Percentiles rank a stretch among this genome's conserved stretches.
Conservation (phyloP, 2,329 filamentous ascomycete genomes). For the Ophiocordyceps sinensis region DNA sequence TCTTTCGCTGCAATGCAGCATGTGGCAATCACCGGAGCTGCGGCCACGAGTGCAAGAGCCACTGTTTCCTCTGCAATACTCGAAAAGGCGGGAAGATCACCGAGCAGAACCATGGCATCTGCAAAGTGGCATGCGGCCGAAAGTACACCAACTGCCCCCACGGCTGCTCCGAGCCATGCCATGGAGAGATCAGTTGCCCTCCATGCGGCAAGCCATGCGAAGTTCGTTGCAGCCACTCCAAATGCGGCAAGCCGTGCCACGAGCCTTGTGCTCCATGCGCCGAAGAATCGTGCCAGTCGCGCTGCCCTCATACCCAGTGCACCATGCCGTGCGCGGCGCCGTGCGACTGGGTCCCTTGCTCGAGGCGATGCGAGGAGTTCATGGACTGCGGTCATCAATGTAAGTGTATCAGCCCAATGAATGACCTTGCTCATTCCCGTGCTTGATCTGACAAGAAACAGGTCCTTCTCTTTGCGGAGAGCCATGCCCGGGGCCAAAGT, state of each 20-base stretch:
- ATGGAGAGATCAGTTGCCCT: conserved; percentile 29
- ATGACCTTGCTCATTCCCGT: too few species aligned
- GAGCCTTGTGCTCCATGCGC: conserved; percentile 50
- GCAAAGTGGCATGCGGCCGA: conserved; percentile 33
- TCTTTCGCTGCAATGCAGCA: conserved; percentile 29
- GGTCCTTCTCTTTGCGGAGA: conserved; percentile 51
- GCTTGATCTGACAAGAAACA: neutral
- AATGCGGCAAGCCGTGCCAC: conserved; percentile 38
- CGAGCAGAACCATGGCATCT: conserved; percentile 28
- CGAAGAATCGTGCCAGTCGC: conserved; percentile 35
- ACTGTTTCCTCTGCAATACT: conserved; percentile 33
- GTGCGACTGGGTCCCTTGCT: conserved; percentile 53
- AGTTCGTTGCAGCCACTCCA: conserved; percentile 39
- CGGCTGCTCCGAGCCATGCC: conserved; percentile 34
- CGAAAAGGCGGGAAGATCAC: conserved; percentile 15
- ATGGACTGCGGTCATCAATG: conserved; percentile 49
- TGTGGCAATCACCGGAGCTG: conserved; percentile 37
- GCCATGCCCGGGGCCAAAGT: conserved; percentile 32
- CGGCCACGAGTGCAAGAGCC: conserved; percentile 39
- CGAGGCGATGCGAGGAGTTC: conserved; percentile 35
- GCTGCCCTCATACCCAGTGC: conserved; percentile 37
- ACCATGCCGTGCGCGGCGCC: conserved; percentile 49
- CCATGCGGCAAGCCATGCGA: conserved; percentile 37
- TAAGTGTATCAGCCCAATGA: conserved; percentile 5
- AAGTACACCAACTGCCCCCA: conserved; percentile 41